Conservation (phyloP, 345 rosid genomes). For the Citrus sp. region DNA sequence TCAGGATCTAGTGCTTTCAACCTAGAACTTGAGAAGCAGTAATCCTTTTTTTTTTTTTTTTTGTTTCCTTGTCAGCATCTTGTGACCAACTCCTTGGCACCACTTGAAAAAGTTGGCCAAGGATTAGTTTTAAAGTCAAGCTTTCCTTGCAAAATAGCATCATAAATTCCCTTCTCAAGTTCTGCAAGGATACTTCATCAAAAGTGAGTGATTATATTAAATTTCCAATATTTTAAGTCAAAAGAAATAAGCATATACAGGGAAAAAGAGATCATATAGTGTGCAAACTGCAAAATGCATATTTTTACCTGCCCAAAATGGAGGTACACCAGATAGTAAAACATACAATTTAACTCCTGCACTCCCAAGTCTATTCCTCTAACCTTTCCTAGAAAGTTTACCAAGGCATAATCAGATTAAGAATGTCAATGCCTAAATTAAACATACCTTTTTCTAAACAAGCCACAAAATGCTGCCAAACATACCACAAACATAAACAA, state of each 20-base stretch:
- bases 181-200: conserved; percentile 35
- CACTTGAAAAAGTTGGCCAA: conserved; percentile 69
- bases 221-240: background rate
- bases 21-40: conserved; percentile 77
- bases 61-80: conserved; percentile 66
- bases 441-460: too few relatives aligned
- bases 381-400: conserved; percentile 53
- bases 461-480: background rate
- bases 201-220: background rate
- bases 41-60: conserved; percentile 37
- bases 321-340: conserved; percentile 91
- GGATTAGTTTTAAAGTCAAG: conserved; percentile 69
- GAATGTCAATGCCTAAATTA: too few relatives aligned
- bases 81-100: conserved; percentile 80
- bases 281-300: background rate
- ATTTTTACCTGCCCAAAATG: conserved; percentile 83
- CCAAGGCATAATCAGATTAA: background rate
- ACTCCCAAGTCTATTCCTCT: conserved; percentile 70
- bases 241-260: background rate
- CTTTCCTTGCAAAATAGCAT: conserved; percentile 66
- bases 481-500: background rate
- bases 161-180: conserved; percentile 72
- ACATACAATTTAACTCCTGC: conserved; percentile 76
- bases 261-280: background rate
- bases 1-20: conserved; percentile 9